These are phyloP conservation scores for Blastobotrys capitulatus DNA, from an alignment of 1,139 yeast species.

Conservation along the genomic window DNA sequence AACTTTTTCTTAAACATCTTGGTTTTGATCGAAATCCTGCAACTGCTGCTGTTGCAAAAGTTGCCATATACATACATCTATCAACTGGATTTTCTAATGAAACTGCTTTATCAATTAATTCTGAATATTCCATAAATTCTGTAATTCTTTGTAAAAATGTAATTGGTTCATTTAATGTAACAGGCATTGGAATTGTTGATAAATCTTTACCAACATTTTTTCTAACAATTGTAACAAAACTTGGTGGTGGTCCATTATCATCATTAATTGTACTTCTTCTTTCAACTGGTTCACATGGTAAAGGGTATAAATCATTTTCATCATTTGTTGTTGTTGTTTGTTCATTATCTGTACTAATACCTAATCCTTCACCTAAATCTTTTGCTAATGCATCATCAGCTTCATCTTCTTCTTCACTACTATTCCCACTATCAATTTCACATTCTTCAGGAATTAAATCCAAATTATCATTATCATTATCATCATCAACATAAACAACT, in stretches of 20 bases:
- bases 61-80: conserved; percentile 59
- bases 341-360: conserved; percentile 2
- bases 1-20: conserved; percentile 79
- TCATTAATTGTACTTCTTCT: conserved; percentile 47
- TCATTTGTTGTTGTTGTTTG: no score
- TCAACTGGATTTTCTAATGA: conserved; percentile 44
- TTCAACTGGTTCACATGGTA: conserved; percentile 29
- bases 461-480: conserved; percentile 21
- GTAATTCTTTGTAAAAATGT: conserved; percentile 73
- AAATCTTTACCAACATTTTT: conserved; percentile 92
- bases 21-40: conserved; percentile 69
- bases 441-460: conserved; percentile 26
- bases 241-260: conserved; percentile 52
- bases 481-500: conserved; percentile 22
- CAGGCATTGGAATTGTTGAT: conserved; percentile 87
- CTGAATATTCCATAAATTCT: conserved; percentile 73
- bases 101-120: conserved; percentile 59
- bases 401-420: conserved; percentile 22
- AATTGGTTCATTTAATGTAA: conserved; percentile 86
- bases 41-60: conserved; percentile 73
- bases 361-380: conserved; percentile 4
- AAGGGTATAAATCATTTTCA: conserved; percentile 10
- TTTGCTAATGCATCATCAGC: conserved; percentile 13
- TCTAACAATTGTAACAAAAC: conserved; percentile 69
- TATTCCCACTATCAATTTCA: conserved; percentile 14